phyloP scores from a whole-genome alignment of 1,284 basidiomycete species.

The Sanguinoderma infundibulare region DNA sequence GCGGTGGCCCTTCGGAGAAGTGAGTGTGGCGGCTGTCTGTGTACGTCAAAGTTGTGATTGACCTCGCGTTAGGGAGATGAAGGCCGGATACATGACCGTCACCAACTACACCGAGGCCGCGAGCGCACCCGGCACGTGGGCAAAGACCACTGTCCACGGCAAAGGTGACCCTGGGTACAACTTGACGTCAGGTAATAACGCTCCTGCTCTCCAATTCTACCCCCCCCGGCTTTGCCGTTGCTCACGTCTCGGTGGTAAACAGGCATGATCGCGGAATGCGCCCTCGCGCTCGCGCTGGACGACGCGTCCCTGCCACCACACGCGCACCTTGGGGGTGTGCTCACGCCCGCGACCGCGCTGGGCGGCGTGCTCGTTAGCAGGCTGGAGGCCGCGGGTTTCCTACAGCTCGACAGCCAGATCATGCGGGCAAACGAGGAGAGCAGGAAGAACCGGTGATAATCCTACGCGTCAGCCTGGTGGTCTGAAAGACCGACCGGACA shows the following conservation, averaged over 20 bases:
- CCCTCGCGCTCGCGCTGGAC: conserved; percentile 66
- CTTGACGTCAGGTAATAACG: conserved; percentile 43
- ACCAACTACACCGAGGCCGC: conserved; percentile 61
- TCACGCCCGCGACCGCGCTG: conserved; percentile 80
- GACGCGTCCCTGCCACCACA: conserved; percentile 55
- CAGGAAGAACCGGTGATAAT: conserved; percentile 28
- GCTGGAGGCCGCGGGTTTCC: conserved; percentile 56
- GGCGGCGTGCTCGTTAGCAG: conserved; percentile 74
- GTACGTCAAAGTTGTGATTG: not conserved
- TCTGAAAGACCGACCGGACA: too few species aligned
- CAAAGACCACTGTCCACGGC: conserved; percentile 63
- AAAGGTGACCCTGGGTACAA: conserved; percentile 85
- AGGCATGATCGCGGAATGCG: conserved; percentile 73
- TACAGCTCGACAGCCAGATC: conserved; percentile 59
- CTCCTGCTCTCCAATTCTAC: not conserved
- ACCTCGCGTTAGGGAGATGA: conserved; percentile 46
- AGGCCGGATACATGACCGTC: conserved; percentile 59
- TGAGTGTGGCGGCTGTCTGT: conserved; percentile 33
- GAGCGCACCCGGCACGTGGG: conserved; percentile 50
- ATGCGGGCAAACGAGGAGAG: conserved; percentile 29
- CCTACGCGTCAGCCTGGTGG: too few species aligned
- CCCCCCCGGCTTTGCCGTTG: conserved; percentile 47
- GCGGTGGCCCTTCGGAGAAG: conserved; percentile 68
- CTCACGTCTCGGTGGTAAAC: not conserved
- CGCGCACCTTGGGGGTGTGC: conserved; percentile 69